These are phyloP conservation scores for Cercospora canescens DNA, from an alignment of 2,329 filamentous ascomycete genomes.

Conservation along the genomic window DNA sequence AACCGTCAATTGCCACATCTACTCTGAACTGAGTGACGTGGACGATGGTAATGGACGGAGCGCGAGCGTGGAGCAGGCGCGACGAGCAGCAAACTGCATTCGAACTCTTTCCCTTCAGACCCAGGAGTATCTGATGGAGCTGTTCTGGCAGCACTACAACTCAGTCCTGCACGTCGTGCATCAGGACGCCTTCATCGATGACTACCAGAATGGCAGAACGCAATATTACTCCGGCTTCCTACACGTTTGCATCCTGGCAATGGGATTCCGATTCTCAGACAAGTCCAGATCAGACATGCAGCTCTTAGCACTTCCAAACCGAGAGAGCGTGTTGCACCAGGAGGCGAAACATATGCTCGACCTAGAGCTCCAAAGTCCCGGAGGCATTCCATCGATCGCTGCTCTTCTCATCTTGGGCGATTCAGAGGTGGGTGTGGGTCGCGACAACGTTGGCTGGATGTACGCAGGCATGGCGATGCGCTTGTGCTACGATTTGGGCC, in stretches of 20 bases:
- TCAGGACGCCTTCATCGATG: conserved; percentile 29
- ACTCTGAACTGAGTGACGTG: conserved; percentile 22
- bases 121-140: conserved; percentile 29
- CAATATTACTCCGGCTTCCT: conserved; percentile 32
- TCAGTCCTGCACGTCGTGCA: conserved; percentile 29
- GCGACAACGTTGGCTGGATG: conserved; percentile 32
- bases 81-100: conserved; percentile 27
- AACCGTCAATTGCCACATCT: conserved; percentile 30
- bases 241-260: conserved; percentile 30
- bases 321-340: conserved; percentile 29
- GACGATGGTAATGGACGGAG: conserved; percentile 19
- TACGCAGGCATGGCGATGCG: conserved; percentile 32
- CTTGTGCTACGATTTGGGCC: conserved; percentile 28
- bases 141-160: conserved; percentile 32
- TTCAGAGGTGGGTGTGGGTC: conserved; percentile 27
- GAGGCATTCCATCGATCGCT: conserved; percentile 29
- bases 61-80: conserved; percentile 22
- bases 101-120: conserved; percentile 25
- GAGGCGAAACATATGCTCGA: conserved; percentile 32
- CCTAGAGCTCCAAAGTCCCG: conserved; percentile 28
- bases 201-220: conserved; percentile 22
- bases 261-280: conserved; percentile 29
- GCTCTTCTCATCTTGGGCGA: conserved; percentile 30
- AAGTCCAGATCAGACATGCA: conserved; percentile 28
- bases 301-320: conserved; percentile 24